Percentiles rank a stretch among this genome's conserved stretches.
Evolutionary conservation across 495 filamentous ascomycete species (phyloP).

Genomic region (Lasiosphaeris hirsuta): DNA sequence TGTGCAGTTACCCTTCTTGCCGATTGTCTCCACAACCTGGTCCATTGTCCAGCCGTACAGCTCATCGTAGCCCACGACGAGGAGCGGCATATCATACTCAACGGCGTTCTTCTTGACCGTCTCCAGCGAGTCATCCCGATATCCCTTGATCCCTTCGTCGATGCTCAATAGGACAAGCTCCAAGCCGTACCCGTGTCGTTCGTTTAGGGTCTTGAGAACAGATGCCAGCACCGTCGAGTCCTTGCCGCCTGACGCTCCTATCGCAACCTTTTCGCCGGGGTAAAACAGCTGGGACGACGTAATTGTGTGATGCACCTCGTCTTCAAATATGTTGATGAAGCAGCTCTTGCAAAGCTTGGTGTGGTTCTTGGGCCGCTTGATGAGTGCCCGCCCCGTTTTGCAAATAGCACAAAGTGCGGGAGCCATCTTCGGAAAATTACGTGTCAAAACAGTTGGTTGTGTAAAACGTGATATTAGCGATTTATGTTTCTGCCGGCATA

Average conservation of each 20-base stretch:
- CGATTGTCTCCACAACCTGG: slow-evolving; percentile 90
- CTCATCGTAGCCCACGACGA: slow-evolving; percentile 89
- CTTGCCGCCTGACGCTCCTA: slow-evolving; percentile 95
- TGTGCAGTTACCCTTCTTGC: slow-evolving; percentile 98
- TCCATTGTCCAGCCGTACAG: slow-evolving; percentile 99
- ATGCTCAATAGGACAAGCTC: slow-evolving; percentile 85
- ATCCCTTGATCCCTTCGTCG: slow-evolving; percentile 96
- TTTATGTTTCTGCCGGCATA: too few species aligned
- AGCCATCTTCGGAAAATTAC: slow-evolving; percentile 36
- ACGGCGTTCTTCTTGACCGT: slow-evolving; percentile 90
- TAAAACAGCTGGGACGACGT: slow-evolving; percentile 71
- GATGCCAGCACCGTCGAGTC: slow-evolving; percentile 95
- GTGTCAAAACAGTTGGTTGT: too few species aligned
- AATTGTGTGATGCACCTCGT: slow-evolving; percentile 92
- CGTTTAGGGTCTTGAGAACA: slow-evolving; percentile 90
- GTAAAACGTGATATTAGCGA: neutral
- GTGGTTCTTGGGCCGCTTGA: slow-evolving; percentile 90
- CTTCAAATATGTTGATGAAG: slow-evolving; percentile 83
- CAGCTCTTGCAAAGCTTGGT: slow-evolving; percentile 86
- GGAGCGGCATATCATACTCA: slow-evolving; percentile 86
- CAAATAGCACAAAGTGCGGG: slow-evolving; percentile 68
- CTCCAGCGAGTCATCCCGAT: slow-evolving; percentile 91
- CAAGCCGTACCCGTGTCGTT: slow-evolving; percentile 81
- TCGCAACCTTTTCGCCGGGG: slow-evolving; percentile 83
- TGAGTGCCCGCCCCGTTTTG: slow-evolving; percentile 71